Base-by-base conservation (phyloP, 2,329 filamentous ascomycete species). In the Aspergillus latus region DNA sequence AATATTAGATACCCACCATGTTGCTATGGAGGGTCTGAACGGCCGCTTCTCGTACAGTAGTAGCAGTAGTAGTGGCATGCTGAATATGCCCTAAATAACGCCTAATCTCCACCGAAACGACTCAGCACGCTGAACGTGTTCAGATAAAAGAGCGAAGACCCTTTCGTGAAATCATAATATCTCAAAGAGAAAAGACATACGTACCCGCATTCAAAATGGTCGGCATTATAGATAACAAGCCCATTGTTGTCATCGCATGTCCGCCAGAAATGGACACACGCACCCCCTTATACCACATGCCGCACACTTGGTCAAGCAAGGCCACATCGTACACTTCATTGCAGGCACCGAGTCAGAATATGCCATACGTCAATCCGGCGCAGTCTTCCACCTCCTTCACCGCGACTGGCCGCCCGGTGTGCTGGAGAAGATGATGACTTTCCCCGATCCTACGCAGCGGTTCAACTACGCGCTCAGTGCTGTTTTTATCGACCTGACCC, bases 201-300 rank as follows among this genome's bases (percentile, higher is more conserved):
- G 13, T 13, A 37, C 34, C 34, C 8, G 7, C 34, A 34, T 11
- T n/a, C 29, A 51, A 47, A 34, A 47, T 47, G 44, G 29, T 34
- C 44, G 28, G 5, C 11, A 47, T 6, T 30, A 34, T 30, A 28
- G 6, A 15, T 29, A 47, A 2, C 44, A 42, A 48, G 11, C 52
- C 52, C n/a, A 28, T 43, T 32, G 45, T 54, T 4, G 45, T 54
- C n/a, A 49, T 54, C 30, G 26, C 45, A 15, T 54, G 52, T 45
- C 26, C 52, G 2, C 28, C 37, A 39, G 45, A 9, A 11, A 11
- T 5, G 34, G 34, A 2, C 13, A 37, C 5, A 11, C 9, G 10
- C 10, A 37, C 9, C 13, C 11, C 10, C 34, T 37, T 37, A 9
- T 37, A 11, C 10, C 34, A n/a, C 13, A 37, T 10, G 52, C 52